A percentile compares a stretch with the other conserved stretches of the same genome.
These are phyloP conservation scores for Yamadazyma takamatsuzukensis DNA, from an alignment of 805 yeast genomes.

Conservation along the genomic window DNA sequence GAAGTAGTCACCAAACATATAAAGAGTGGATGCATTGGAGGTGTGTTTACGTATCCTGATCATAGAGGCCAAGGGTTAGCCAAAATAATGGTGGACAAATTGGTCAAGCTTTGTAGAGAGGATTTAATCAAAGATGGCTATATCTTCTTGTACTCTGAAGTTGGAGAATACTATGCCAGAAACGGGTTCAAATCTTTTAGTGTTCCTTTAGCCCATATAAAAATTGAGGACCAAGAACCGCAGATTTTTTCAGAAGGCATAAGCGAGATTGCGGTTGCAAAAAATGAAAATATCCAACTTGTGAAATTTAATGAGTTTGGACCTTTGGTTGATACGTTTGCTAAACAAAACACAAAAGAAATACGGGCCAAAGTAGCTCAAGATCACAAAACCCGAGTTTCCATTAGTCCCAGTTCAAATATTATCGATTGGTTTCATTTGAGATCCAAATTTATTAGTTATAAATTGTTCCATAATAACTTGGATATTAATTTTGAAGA, in stretches of 20 bases:
- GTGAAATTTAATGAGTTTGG: conserved; percentile 29
- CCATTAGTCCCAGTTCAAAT: conserved; percentile 25
- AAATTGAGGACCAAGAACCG: neutral
- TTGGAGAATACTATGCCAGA: conserved; percentile 39
- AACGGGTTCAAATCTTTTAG: conserved; percentile 36
- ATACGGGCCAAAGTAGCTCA: conserved; percentile 15
- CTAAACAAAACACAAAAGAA: conserved; percentile 16
- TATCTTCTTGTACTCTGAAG: conserved; percentile 38
- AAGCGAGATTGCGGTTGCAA: conserved; percentile 1
- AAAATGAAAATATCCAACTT: conserved; percentile 9
- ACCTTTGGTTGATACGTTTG: conserved; percentile 18
- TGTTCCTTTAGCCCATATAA: conserved; percentile 25
- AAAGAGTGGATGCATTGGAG: conserved; percentile 37
- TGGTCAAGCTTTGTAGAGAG: conserved; percentile 22
- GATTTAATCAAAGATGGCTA: conserved; percentile 31
- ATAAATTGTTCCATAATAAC: conserved; percentile 16
- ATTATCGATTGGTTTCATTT: conserved; percentile 41
- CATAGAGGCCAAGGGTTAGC: conserved; percentile 38
- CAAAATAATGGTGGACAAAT: conserved; percentile 34
- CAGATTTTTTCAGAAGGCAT: neutral
- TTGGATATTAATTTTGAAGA: conserved; percentile 6
- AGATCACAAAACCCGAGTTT: conserved; percentile 30
- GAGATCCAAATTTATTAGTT: conserved; percentile 30
- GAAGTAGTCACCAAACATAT: conserved; percentile 7
- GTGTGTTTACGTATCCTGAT: conserved; percentile 36